Conservation (phyloP, 345 rosid genomes). For the Heritiera fomes region DNA sequence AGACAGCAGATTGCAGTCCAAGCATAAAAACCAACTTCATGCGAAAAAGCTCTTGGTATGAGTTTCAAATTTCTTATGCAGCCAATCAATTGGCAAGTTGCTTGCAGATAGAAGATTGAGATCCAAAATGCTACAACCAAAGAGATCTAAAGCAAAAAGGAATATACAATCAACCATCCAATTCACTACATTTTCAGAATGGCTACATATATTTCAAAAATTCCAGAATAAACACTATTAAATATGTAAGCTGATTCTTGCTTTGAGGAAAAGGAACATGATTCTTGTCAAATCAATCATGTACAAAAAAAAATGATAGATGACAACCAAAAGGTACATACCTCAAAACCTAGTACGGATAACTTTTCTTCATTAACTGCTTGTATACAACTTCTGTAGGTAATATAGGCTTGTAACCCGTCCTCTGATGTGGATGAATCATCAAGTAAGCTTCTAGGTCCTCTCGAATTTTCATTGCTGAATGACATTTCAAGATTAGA, state of each 20-base stretch:
- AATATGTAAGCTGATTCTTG: slow-evolving; percentile 11
- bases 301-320: slow-evolving; percentile 16
- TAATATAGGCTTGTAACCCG: slow-evolving; percentile 56
- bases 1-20: neutral
- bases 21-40: slow-evolving; percentile 49
- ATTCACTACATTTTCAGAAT: neutral
- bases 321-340: slow-evolving; percentile 26
- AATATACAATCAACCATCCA: neutral
- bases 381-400: slow-evolving; percentile 86
- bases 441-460: slow-evolving; percentile 53
- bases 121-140: neutral
- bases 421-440: slow-evolving; percentile 39
- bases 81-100: slow-evolving; percentile 11
- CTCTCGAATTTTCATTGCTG: slow-evolving; percentile 25
- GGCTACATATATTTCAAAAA: neutral
- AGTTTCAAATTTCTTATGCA: neutral
- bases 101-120: slow-evolving; percentile 12
- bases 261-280: neutral
- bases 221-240: slow-evolving; percentile 1
- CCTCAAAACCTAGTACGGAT: slow-evolving; percentile 90
- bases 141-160: neutral
- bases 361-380: slow-evolving; percentile 65
- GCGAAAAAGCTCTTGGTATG: neutral
- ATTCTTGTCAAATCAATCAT: slow-evolving; percentile 7
- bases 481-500: slow-evolving; percentile 36